Base-by-base conservation (phyloP, 139 green algal genomes). In the Pycnococcus provasolii region DNA sequence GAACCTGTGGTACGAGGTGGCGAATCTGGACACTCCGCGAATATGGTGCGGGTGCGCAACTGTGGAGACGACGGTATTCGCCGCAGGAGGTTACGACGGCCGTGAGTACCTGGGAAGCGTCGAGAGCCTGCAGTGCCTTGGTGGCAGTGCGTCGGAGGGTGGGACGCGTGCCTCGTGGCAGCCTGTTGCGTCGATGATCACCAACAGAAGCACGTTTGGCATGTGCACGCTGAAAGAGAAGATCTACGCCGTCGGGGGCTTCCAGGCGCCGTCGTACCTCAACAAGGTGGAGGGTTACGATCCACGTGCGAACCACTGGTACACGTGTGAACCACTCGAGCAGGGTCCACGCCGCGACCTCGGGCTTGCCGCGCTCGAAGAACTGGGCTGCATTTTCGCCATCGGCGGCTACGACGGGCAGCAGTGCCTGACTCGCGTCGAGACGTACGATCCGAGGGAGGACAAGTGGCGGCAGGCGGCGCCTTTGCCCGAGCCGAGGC, bases 371-470 rank as follows among this genome's bases (percentile, higher is more conserved):
- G 3, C 42, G 6, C 44, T 66, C 7, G 60, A 66, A 26, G 42
- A 47, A 11, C 26, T 26, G 26, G 26, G 26, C 26, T 26, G 26
- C 26, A 45, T 66, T 8, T 66, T 13, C 6, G 60, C 9, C 4
- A 53, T 66, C 4, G 60, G 60, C 45, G 60, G 60, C 4, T 66
- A 44, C 60, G 60, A 66, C 43, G 60, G 60, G 42, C n/a, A 53
- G 60, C 26, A 50, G 42, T 43, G 42, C 4, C 13, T 66, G 13
- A 26, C 13, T 9, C n/a, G 13, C 8, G 60, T 66, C 3, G 60
- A 66, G 45, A 45, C 54, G 42, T 66, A 66, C 43, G 60, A 66
- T 41, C 4, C 42, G 42, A 13, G 60, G 42, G 60, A 43, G 60
- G 43, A 66, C 43, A 53, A 53, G 45, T 66, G 60, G 60, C n/a